Evolutionary conservation across 2,329 filamentous ascomycete species (phyloP).

Genomic region (Mariannaea elegans): DNA sequence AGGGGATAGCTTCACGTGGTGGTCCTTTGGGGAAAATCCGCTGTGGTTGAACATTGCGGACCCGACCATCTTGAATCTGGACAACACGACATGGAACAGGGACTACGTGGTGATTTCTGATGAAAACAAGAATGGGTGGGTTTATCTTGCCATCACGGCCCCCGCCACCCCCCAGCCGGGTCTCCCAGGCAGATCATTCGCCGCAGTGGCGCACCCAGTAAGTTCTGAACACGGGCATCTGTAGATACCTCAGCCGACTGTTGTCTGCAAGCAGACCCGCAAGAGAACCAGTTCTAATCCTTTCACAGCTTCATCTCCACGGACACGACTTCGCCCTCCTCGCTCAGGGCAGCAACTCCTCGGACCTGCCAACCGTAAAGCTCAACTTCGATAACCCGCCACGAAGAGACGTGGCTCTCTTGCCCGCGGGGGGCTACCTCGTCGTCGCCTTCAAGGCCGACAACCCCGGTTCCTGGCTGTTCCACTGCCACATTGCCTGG

Average conservation of each 20-base stretch:
- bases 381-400: conserved; percentile 26
- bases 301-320: conserved; percentile 13
- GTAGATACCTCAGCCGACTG: too few relatives aligned
- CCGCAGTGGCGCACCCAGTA: conserved; percentile 21
- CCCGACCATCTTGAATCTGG: conserved; percentile 17
- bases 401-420: conserved; percentile 18
- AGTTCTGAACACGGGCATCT: too few relatives aligned
- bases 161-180: background rate
- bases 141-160: conserved; percentile 25
- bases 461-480: conserved; percentile 22
- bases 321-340: conserved; percentile 26
- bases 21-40: conserved; percentile 14
- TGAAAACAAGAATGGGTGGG: conserved; percentile 11
- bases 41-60: conserved; percentile 28
- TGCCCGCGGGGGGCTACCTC: conserved; percentile 20
- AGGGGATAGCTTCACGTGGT: conserved; percentile 1
- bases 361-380: background rate
- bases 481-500: conserved; percentile 25
- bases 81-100: conserved; percentile 10
- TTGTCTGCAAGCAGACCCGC: too few relatives aligned
- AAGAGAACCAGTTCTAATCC: too few relatives aligned
- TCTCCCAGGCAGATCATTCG: background rate
- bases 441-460: conserved; percentile 19
- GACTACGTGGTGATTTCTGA: conserved; percentile 25
- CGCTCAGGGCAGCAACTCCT: conserved; percentile 11